These are phyloP conservation scores for Citrus cavaleriei DNA, from an alignment of 345 rosid genomes.

Conservation along the genomic window DNA sequence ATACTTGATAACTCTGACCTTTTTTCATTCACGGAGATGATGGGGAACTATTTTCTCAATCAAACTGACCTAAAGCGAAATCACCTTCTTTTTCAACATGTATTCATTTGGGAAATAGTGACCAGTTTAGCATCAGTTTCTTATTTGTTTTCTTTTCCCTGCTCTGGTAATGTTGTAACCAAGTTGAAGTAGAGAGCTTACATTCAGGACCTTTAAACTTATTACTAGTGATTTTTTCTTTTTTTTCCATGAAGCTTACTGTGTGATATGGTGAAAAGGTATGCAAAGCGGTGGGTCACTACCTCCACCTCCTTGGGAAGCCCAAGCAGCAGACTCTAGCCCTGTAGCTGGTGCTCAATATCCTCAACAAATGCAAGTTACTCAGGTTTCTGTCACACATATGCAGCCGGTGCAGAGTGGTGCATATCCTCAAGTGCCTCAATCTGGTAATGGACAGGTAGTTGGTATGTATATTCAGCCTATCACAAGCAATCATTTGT, in stretches of 20 bases:
- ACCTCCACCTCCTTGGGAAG: slow-evolving; percentile 99
- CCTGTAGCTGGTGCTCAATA: slow-evolving; percentile 52
- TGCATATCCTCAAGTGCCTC: slow-evolving; percentile 45
- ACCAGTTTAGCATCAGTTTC: neutral
- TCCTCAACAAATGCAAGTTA: slow-evolving; percentile 54
- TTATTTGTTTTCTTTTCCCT: neutral
- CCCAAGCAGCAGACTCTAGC: slow-evolving; percentile 61
- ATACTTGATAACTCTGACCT: too few relatives aligned
- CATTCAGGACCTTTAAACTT: neutral
- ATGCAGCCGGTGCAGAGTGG: slow-evolving; percentile 38
- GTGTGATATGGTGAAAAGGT: slow-evolving; percentile 46
- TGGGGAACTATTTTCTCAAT: too few relatives aligned
- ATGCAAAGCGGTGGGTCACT: slow-evolving; percentile 50
- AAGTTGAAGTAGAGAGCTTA: neutral
- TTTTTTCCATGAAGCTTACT: slow-evolving; percentile 1
- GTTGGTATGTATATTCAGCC: slow-evolving; percentile 71
- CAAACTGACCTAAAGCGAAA: neutral
- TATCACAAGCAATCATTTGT: slow-evolving; percentile 26
- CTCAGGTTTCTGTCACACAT: slow-evolving; percentile 47
- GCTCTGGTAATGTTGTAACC: neutral
- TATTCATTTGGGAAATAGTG: neutral
- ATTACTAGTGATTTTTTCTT: neutral
- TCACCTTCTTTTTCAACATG: neutral
- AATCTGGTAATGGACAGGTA: slow-evolving; percentile 46
- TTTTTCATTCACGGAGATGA: too few relatives aligned